Evolutionary conservation across 805 yeast species (phyloP).

Genomic region (Wickerhamiella cacticola): DNA sequence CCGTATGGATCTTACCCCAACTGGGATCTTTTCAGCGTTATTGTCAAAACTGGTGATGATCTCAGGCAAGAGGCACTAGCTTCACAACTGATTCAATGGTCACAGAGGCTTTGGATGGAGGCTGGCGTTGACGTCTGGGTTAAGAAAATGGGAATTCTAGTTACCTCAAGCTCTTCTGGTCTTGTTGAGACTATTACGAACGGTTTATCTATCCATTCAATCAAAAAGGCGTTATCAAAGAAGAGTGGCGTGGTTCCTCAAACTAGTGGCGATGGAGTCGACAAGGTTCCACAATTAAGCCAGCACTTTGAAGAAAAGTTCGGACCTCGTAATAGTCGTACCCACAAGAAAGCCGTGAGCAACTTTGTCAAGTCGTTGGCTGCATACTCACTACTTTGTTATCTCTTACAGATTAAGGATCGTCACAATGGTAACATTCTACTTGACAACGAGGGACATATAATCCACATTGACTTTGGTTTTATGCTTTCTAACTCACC

Average conservation of each 20-base stretch:
- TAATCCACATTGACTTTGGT: constrained; percentile 85
- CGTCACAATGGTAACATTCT: constrained; percentile 97
- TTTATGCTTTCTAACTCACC: constrained; percentile 88
- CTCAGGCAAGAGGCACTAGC: constrained; percentile 96
- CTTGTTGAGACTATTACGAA: constrained; percentile 92
- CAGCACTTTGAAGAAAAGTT: constrained; percentile 71
- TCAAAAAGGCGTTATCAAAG: constrained; percentile 81
- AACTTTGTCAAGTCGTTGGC: constrained; percentile 82
- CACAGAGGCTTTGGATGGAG: constrained; percentile 71
- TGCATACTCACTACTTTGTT: constrained; percentile 85
- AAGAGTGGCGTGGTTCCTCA: constrained; percentile 25
- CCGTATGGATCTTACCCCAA: constrained; percentile 74
- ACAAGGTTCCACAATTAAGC: constrained; percentile 53
- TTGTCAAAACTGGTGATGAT: constrained; percentile 94
- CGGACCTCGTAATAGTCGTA: constrained; percentile 44
- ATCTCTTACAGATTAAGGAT: constrained; percentile 85
- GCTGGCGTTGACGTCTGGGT: constrained; percentile 74
- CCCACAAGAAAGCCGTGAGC: constrained; percentile 64
- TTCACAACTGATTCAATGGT: constrained; percentile 79
- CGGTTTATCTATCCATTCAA: constrained; percentile 86
- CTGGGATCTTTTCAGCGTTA: constrained; percentile 93
- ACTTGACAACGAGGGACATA: constrained; percentile 92
- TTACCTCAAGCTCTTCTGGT: constrained; percentile 84
- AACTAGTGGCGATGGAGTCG: constrained; percentile 48
- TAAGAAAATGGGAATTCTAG: constrained; percentile 79